phyloP scores from a whole-genome alignment of 345 rosid genomes.

The Cardamine resedifolia region DNA sequence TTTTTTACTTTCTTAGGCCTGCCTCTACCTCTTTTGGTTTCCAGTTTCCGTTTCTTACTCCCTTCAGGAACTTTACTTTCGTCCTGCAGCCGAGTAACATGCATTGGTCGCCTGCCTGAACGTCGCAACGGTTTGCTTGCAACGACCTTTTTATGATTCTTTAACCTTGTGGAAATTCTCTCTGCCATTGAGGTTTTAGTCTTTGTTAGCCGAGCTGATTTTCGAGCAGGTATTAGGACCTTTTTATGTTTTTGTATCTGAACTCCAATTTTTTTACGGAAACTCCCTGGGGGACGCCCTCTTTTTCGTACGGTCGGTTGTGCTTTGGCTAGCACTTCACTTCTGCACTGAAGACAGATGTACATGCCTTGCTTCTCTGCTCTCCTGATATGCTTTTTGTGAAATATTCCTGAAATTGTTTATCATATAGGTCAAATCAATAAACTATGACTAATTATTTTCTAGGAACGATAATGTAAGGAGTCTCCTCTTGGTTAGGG shows the following conservation, averaged over 20 bases:
- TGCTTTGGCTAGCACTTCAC: conserved; percentile 43
- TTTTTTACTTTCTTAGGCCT: conserved; percentile 43
- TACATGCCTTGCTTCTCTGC: conserved; percentile 53
- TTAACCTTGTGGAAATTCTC: conserved; percentile 39
- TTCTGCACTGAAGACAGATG: conserved; percentile 65
- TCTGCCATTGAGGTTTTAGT: conserved; percentile 41
- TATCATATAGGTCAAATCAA: conserved; percentile 7
- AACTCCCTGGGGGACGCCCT: conserved; percentile 40
- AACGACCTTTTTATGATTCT: conserved; percentile 51
- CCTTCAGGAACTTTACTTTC: conserved; percentile 43
- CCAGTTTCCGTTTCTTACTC: conserved; percentile 52
- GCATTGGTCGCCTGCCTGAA: conserved; percentile 66
- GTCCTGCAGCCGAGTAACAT: conserved; percentile 41
- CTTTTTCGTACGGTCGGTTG: conserved; percentile 37
- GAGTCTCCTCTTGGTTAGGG: not conserved
- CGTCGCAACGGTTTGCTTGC: conserved; percentile 73
- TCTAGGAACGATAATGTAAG: conserved; percentile 10
- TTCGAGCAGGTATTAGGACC: conserved; percentile 33
- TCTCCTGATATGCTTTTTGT: conserved; percentile 70
- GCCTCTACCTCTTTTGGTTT: conserved; percentile 45
- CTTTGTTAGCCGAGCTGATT: conserved; percentile 37
- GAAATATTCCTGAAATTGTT: conserved; percentile 68
- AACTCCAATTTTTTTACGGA: conserved; percentile 42
- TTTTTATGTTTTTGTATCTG: conserved; percentile 45
- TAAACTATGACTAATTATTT: not conserved